These are phyloP conservation scores for Euphorbia lathyris DNA, from an alignment of 345 rosid genomes.

Conservation along the genomic window DNA sequence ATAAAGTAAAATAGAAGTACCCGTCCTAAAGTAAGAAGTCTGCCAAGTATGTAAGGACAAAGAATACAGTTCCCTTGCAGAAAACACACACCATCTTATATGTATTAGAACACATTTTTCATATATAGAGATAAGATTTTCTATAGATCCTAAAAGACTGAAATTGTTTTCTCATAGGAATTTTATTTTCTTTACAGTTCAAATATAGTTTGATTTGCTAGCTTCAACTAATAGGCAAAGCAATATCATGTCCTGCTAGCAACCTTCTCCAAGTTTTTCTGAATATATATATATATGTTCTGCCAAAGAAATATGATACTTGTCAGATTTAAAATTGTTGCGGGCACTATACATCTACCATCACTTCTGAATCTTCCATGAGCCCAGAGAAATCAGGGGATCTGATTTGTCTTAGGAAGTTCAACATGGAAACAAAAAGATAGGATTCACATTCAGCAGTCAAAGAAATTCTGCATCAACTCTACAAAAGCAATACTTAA, in stretches of 20 bases:
- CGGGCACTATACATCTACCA: not conserved
- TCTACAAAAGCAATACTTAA: not conserved
- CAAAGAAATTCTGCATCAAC: not conserved
- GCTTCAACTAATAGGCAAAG: not conserved
- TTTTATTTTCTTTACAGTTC: not conserved
- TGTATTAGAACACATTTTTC: not conserved
- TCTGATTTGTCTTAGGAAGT: not conserved
- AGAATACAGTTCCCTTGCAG: not conserved
- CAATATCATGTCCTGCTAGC: not conserved
- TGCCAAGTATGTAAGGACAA: not conserved
- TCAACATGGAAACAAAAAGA: not conserved
- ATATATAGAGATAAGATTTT: not conserved
- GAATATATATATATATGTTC: not conserved
- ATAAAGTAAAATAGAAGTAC: not conserved
- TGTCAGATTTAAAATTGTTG: not conserved
- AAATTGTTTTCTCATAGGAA: not conserved
- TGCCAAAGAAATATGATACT: not conserved
- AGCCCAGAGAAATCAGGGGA: not conserved
- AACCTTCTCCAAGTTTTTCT: not conserved
- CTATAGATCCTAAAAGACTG: not conserved
- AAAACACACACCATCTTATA: not conserved
- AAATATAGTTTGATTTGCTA: not conserved
- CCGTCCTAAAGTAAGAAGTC: not conserved
- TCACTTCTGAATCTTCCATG: not conserved
- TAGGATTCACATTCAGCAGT: slow-evolving; percentile 6